Conservation (phyloP, 441 rosid species). For the Bocquillonia castaneifolia region DNA sequence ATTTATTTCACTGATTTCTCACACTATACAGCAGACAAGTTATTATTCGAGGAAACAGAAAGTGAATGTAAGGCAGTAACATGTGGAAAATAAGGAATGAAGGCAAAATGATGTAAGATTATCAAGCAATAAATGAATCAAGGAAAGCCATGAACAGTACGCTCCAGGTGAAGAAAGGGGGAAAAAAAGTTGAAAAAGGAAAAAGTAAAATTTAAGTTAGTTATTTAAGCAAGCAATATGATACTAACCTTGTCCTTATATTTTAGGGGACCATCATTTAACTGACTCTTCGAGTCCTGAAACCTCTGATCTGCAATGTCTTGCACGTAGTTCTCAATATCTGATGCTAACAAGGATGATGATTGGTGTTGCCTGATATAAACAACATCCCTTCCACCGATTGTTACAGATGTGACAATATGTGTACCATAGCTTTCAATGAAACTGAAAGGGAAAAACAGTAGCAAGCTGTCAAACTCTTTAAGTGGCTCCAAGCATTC, state of each 20-base stretch:
- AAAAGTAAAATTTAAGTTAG: background rate
- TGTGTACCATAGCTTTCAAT: constrained; percentile 68
- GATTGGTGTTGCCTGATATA: constrained; percentile 61
- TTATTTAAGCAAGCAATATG: constrained; percentile 13
- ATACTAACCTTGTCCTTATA: constrained; percentile 65
- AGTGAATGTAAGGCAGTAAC: background rate
- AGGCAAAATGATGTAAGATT: background rate
- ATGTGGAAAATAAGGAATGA: background rate
- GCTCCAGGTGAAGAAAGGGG: background rate
- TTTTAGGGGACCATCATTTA: constrained; percentile 45
- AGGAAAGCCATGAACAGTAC: background rate
- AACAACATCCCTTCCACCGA: constrained; percentile 70
- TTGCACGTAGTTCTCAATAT: constrained; percentile 52
- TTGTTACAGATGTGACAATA: constrained; percentile 56
- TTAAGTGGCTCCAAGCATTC: constrained; percentile 4
- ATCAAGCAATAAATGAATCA: constrained; percentile 12
- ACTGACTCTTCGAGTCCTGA: constrained; percentile 34
- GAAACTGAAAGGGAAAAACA: constrained; percentile 40
- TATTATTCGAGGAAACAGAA: constrained; percentile 1
- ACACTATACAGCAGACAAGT: constrained; percentile 7
- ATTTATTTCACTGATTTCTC: constrained; percentile 29
- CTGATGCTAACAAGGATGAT: constrained; percentile 46
- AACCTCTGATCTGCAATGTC: constrained; percentile 63
- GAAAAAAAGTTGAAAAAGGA: background rate
- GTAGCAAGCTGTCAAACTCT: constrained; percentile 16